phyloP scores from a whole-genome alignment of 225 moss, liverwort and hornwort genomes.

The Ulota crispa region DNA sequence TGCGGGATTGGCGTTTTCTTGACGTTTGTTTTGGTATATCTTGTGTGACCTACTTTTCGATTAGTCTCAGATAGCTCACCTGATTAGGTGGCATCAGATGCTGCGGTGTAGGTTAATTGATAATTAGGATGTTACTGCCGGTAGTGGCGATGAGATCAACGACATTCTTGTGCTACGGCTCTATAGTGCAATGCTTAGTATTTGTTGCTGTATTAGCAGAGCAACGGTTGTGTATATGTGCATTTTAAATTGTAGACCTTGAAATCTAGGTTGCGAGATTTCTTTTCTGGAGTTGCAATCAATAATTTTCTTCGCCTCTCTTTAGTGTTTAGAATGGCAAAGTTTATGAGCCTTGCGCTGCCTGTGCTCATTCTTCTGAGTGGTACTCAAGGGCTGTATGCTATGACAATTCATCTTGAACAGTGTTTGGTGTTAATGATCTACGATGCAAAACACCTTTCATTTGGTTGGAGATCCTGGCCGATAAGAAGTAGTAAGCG shows the following conservation, averaged over 20 bases:
- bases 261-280: background rate
- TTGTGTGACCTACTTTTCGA: background rate
- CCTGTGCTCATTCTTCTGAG: background rate
- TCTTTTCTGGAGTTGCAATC: background rate
- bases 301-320: background rate
- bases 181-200: background rate
- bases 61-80: background rate
- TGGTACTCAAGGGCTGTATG: background rate
- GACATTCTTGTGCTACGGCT: background rate
- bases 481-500: background rate
- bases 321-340: constrained; percentile 1
- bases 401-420: background rate
- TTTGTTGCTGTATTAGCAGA: background rate
- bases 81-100: background rate
- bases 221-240: background rate
- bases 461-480: background rate
- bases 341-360: background rate
- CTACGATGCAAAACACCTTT: background rate
- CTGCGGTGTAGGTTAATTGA: background rate
- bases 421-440: background rate
- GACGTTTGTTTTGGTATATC: background rate
- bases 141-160: background rate
- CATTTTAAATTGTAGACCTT: background rate
- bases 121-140: background rate
- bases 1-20: background rate